phyloP scores from a whole-genome alignment of 352 stramenopile species.

The Phytopythium oedochilum region DNA sequence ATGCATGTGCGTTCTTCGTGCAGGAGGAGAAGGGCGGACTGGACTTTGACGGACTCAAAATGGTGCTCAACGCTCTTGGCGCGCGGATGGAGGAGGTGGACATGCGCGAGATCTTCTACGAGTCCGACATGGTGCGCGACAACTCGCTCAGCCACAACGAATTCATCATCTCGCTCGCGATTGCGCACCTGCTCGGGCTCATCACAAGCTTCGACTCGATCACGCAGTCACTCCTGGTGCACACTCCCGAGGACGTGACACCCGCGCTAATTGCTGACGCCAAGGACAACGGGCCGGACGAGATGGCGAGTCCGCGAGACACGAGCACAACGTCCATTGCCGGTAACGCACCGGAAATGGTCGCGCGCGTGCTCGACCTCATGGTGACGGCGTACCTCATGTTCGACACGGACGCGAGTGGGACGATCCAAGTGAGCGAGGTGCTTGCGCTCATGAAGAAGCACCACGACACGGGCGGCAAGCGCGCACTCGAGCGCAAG shows the following conservation, averaged over 20 bases:
- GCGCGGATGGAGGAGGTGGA: slow-evolving; percentile 65
- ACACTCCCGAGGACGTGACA: slow-evolving; percentile 33
- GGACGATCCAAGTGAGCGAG: slow-evolving; percentile 76
- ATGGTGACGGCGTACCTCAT: slow-evolving; percentile 81
- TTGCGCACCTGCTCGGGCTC: slow-evolving; percentile 75
- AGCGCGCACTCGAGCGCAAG: slow-evolving; percentile 41
- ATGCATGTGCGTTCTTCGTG: slow-evolving; percentile 1
- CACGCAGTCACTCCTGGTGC: slow-evolving; percentile 18
- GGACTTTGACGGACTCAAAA: slow-evolving; percentile 64
- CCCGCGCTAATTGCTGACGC: slow-evolving; percentile 14
- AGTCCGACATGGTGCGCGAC: slow-evolving; percentile 88
- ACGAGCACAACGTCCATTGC: slow-evolving; percentile 8
- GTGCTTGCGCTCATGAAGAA: slow-evolving; percentile 62
- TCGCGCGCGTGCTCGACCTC: slow-evolving; percentile 75
- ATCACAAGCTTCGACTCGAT: slow-evolving; percentile 72
- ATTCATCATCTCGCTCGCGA: slow-evolving; percentile 81
- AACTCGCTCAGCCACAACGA: slow-evolving; percentile 83
- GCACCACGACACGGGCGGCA: slow-evolving; percentile 23
- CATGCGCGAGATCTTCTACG: slow-evolving; percentile 80
- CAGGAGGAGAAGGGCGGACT: slow-evolving; percentile 51
- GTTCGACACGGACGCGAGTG: slow-evolving; percentile 81
- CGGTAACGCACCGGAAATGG: slow-evolving; percentile 37
- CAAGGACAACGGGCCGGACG: neutral
- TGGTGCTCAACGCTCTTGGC: slow-evolving; percentile 44
- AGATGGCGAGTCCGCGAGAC: slow-evolving; percentile 8